phyloP scores from a whole-genome alignment of 2,329 filamentous ascomycete species.

The Cyphellophora europaea region DNA sequence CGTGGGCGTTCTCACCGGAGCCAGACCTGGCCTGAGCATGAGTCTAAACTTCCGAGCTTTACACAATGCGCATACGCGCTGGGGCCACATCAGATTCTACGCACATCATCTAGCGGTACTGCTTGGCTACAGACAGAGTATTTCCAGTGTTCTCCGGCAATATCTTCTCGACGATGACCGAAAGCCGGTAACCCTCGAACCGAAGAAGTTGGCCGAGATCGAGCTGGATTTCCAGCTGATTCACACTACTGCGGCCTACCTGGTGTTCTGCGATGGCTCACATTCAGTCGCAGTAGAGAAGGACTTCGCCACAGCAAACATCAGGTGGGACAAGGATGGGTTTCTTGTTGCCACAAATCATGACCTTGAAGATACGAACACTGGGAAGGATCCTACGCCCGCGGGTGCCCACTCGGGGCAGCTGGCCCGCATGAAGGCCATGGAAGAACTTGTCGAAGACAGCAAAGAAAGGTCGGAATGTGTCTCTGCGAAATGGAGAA shows the following conservation, averaged over 20 bases:
- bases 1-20: slow-evolving; percentile 41
- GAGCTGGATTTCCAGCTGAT: slow-evolving; percentile 21
- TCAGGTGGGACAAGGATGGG: slow-evolving; percentile 31
- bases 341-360: slow-evolving; percentile 52
- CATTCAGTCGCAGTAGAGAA: slow-evolving; percentile 46
- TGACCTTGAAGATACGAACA: slow-evolving; percentile 35
- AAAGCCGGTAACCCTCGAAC: slow-evolving; percentile 2
- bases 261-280: slow-evolving; percentile 44
- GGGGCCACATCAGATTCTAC: slow-evolving; percentile 32
- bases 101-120: slow-evolving; percentile 44
- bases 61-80: slow-evolving; percentile 31
- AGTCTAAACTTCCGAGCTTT: slow-evolving; percentile 41
- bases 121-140: slow-evolving; percentile 43
- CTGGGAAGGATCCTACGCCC: slow-evolving; percentile 21
- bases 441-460: slow-evolving; percentile 16
- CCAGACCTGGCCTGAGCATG: slow-evolving; percentile 35
- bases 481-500: slow-evolving; percentile 12
- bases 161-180: slow-evolving; percentile 7
- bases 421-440: slow-evolving; percentile 8
- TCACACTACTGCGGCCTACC: slow-evolving; percentile 46
- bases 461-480: slow-evolving; percentile 12
- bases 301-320: slow-evolving; percentile 37
- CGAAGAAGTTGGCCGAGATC: slow-evolving; percentile 12
- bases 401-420: background rate
- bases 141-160: slow-evolving; percentile 41